Conservation (phyloP, 116 monocot species). For the Papilionanthe hybrid region DNA sequence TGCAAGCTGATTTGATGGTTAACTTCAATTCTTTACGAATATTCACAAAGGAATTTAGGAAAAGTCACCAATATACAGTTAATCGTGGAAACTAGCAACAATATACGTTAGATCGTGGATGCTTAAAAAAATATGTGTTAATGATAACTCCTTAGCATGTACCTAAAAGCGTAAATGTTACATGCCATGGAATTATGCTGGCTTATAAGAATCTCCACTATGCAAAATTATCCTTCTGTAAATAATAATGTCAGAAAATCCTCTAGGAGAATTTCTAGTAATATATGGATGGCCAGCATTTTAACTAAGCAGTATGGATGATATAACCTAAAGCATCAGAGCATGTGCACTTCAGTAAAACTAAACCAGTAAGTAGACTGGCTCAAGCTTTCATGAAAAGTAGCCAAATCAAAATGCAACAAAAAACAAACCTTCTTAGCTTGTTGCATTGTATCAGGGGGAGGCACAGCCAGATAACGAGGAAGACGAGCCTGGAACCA, state of each 20-base stretch:
- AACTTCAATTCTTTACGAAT: not conserved
- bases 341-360: not conserved
- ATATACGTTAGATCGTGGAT: not conserved
- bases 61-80: not conserved
- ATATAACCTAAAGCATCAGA: not conserved
- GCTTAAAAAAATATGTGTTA: not conserved
- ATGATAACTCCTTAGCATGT: not conserved
- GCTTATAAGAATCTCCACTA: not conserved
- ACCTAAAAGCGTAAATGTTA: not conserved
- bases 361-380: not conserved
- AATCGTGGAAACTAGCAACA: not conserved
- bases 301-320: not conserved
- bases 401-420: not conserved
- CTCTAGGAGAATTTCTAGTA: not conserved
- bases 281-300: not conserved
- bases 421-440: slow-evolving; percentile 32
- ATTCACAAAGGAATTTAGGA: not conserved
- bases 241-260: not conserved
- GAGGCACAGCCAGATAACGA: slow-evolving; percentile 47
- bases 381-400: not conserved
- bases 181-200: not conserved
- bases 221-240: not conserved
- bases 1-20: not conserved
- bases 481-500: slow-evolving; percentile 54
- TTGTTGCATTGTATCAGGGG: slow-evolving; percentile 54